These are phyloP conservation scores for Mimosa bimucronata DNA, from an alignment of 306 rosid species.

Conservation along the genomic window DNA sequence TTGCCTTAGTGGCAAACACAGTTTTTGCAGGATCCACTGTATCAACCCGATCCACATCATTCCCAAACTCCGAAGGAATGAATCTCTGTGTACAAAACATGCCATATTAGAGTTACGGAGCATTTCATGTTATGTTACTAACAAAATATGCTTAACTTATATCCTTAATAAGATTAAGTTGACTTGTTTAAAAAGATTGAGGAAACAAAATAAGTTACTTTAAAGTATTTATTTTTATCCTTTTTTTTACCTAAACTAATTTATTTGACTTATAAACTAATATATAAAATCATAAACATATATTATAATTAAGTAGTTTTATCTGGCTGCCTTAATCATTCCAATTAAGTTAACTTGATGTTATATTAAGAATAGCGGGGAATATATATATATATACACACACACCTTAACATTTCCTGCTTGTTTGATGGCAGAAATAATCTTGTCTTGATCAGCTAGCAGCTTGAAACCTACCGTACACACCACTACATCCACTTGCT, in stretches of 20 bases:
- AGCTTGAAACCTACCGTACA: constrained; percentile 50
- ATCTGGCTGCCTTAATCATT: too few relatives aligned
- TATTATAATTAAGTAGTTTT: too few relatives aligned
- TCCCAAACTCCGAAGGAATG: constrained; percentile 53
- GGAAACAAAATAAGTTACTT: too few relatives aligned
- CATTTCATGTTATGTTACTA: neutral
- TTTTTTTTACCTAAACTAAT: too few relatives aligned
- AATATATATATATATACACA: too few relatives aligned
- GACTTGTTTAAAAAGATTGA: too few relatives aligned
- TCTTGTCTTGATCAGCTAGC: constrained; percentile 62
- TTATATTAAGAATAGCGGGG: too few relatives aligned
- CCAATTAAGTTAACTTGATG: too few relatives aligned
- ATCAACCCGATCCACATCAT: constrained; percentile 36
- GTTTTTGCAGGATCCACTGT: constrained; percentile 37
- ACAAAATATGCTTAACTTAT: neutral
- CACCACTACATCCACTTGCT: constrained; percentile 70
- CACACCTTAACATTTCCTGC: constrained; percentile 72
- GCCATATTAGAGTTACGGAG: neutral
- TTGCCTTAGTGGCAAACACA: constrained; percentile 28
- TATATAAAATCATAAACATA: too few relatives aligned
- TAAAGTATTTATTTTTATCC: too few relatives aligned
- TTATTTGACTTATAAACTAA: too few relatives aligned
- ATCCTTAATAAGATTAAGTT: too few relatives aligned
- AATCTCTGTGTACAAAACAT: constrained; percentile 40
- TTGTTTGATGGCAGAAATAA: constrained; percentile 71